Evolutionary conservation across 148 eudicot species (phyloP), one percentile per base, ranked within the genome.

Genomic region (Tetragonia tetragonoides): DNA sequence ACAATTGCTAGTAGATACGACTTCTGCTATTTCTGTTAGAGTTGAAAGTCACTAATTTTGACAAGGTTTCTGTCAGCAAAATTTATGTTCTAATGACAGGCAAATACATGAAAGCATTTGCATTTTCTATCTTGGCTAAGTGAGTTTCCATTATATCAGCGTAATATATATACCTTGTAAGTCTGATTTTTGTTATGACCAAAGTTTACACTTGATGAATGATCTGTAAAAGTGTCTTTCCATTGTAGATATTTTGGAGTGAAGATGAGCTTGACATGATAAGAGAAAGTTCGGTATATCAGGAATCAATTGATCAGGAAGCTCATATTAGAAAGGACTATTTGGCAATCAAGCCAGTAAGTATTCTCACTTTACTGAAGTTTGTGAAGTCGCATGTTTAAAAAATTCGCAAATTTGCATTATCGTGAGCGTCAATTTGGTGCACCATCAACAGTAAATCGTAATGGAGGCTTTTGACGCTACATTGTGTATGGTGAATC

Each of bases 211-310:
- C 38, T 6, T 70, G 41, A 70, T 80, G 59, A 42, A 44, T 37
- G 14, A 15, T 46, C 34, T 77, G 70, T 2, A 6, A 12, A 24
- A 46, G 16, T 68, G 79, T 79, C 68, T 49, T 78, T 63, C 6
- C 53, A 10, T 77, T 80, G 59, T 78, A 92, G 97, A 78, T 90
- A 80, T 91, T 91, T 80, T 93, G 98, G 98, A 86, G 83, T 56
- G 80, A 81, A 9, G 77, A 74, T 69, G 97, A 93, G 76, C 72
- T 93, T 77, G 81, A 87, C 85, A 91, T 91, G 98, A 87, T 93
- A 69, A 77, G 42, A 62, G 81, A 70, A 74, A 91, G 97, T 86
- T 82, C 81, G 56, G 38, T 90, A 77, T 87, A 87, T 78, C 69
- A 79, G 72, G 91, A 86, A 82, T 89, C 98, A 11, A 42, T 84